Conservation (phyloP, 495 filamentous ascomycete species). For the Melanomma pulvis-pyrius region DNA sequence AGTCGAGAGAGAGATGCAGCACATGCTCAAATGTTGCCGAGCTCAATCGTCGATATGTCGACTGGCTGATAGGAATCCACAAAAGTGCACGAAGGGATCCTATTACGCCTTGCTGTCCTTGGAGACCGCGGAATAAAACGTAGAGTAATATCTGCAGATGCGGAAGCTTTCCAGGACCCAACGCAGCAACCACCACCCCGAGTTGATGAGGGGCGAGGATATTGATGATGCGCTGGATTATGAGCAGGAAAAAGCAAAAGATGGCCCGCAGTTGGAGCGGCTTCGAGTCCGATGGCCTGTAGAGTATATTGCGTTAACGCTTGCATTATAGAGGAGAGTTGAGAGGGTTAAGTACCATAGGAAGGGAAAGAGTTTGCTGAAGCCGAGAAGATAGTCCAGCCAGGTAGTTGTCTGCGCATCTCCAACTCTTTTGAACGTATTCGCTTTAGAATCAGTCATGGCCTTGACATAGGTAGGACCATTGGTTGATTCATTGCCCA, state of each 20-base stretch:
- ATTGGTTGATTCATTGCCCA: too few relatives aligned
- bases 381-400: constrained; percentile 20
- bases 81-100: constrained; percentile 13
- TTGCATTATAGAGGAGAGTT: background rate
- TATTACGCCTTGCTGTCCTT: constrained; percentile 21
- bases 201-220: constrained; percentile 19
- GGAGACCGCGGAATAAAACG: constrained; percentile 8
- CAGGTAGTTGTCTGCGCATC: too few relatives aligned
- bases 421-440: too few relatives aligned
- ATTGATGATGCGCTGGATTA: constrained; percentile 14
- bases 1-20: constrained; percentile 15
- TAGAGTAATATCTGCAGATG: constrained; percentile 7
- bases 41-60: constrained; percentile 8
- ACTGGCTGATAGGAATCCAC: constrained; percentile 18
- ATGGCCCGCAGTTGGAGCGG: constrained; percentile 2
- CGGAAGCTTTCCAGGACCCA: background rate
- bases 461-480: too few relatives aligned
- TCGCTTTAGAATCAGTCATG: too few relatives aligned
- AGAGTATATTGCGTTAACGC: background rate
- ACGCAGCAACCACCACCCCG: background rate
- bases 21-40: constrained; percentile 16
- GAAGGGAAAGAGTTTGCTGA: constrained; percentile 14
- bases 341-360: constrained; percentile 3
- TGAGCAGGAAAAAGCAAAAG: background rate
- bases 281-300: background rate